Evolutionary conservation across 169 alveolate species (phyloP), one percentile per base, ranked within the genome.

Genomic region (Amoebophrya sp.): DNA sequence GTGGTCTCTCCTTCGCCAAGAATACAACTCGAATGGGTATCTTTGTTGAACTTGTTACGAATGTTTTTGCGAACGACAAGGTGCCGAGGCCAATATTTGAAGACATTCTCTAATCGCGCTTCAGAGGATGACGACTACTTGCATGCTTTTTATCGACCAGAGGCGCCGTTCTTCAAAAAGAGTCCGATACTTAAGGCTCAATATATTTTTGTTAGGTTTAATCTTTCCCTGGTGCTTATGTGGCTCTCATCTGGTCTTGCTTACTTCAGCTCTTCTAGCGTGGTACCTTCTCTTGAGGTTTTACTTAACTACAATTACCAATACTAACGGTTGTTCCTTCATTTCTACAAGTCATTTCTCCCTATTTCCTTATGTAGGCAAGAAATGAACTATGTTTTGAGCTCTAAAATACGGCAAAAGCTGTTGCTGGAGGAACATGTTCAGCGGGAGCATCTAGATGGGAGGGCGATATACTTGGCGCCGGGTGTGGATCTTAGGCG

Each of bases 91-190:
- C 83, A 65, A 36, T 65, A 65, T 36, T 26, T 65, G 83, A 1
- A 65, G 2, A 65, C 83, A 36, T 65, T 65, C n/a, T 65, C 83
- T 36, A 36, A 65, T 36, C 3, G 2, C 18, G 83, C n/a, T 10
- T 26, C 36, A 29, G 83, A 65, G 26, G 83, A 65, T 36, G 83
- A 65, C 26, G 83, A 65, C 83, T 65, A 65, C 83, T 36, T 65
- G 83, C 83, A 65, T 36, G 83, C 83, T 1, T 65, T 65, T 26
- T 65, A 65, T 36, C 83, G 83, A 29, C 83, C 83, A 36, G 83
- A 65, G 83, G 83, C 83, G 33, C 83, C 83, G 36, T 65, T 65
- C 83, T 65, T 65, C 83, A 1, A 65, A 18, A 65, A 65, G 26
- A 12, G 38, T 1, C 83, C 83, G 83, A 65, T 65, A n/a, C n/a